These are phyloP conservation scores for Primulina tabacum DNA, from an alignment of 257 asterid species.

Conservation along the genomic window DNA sequence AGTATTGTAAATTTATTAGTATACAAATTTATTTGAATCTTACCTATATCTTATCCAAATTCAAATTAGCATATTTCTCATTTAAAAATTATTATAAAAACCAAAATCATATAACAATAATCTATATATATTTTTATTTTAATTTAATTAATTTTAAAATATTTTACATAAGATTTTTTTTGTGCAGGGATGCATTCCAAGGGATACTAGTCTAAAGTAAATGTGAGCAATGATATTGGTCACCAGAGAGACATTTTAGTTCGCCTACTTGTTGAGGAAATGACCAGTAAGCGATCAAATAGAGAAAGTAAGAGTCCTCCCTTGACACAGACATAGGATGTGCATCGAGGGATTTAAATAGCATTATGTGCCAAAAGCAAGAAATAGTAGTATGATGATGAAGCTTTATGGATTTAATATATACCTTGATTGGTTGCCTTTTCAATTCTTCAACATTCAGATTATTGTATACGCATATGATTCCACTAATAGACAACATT, in stretches of 20 bases:
- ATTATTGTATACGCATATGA: background rate
- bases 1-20: too few species aligned
- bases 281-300: background rate
- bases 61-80: too few species aligned
- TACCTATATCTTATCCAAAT: too few species aligned
- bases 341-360: conserved; percentile 2
- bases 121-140: too few species aligned
- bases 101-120: too few species aligned
- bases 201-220: too few species aligned
- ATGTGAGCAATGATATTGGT: too few species aligned
- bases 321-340: conserved; percentile 15
- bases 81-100: too few species aligned
- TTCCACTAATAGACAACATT: background rate
- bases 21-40: too few species aligned
- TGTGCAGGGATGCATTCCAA: too few species aligned
- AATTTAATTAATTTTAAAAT: too few species aligned
- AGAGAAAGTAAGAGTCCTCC: conserved; percentile 8
- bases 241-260: background rate
- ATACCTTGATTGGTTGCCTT: background rate
- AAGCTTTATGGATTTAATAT: conserved; percentile 14
- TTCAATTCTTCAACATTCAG: background rate
- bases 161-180: too few species aligned
- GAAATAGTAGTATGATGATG: background rate
- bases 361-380: background rate
- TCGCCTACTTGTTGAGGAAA: background rate